Percentiles rank a stretch among this genome's conserved stretches.
Conservation (phyloP, 768 basidiomycete genomes). For the Boletus edulis region DNA sequence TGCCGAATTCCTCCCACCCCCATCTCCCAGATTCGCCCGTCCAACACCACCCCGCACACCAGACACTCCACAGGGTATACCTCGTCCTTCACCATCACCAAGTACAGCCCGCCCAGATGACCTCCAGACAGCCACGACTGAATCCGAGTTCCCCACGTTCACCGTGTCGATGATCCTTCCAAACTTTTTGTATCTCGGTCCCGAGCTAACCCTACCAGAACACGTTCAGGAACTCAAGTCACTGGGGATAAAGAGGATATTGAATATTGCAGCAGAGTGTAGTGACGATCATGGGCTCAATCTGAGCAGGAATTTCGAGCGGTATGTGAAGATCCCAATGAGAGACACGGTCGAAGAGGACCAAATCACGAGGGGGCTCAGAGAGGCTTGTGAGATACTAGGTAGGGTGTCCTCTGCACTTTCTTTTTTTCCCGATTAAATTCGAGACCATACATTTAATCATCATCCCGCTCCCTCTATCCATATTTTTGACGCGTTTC, state of each 20-base stretch:
- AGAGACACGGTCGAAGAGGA: conserved; percentile 95
- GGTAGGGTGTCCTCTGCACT: conserved; percentile 52
- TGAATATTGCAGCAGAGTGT: conserved; percentile 92
- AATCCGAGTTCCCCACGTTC: conserved; percentile 63
- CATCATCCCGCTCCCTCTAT: background rate
- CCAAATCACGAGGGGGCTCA: conserved; percentile 75
- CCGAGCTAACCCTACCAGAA: conserved; percentile 72
- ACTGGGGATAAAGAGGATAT: conserved; percentile 80
- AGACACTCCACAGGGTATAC: conserved; percentile 34
- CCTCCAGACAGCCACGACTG: conserved; percentile 21
- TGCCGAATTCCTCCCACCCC: conserved; percentile 40
- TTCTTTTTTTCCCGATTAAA: background rate
- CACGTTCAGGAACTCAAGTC: conserved; percentile 73
- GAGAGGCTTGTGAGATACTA: conserved; percentile 81
- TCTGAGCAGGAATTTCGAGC: conserved; percentile 70
- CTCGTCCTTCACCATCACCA: conserved; percentile 43
- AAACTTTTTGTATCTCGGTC: conserved; percentile 86
- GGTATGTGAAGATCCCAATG: conserved; percentile 88
- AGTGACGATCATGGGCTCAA: conserved; percentile 77
- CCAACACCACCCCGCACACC: conserved; percentile 40
- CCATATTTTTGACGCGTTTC: background rate
- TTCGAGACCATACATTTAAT: conserved; percentile 3
- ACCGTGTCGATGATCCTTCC: conserved; percentile 90
- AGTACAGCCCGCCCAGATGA: conserved; percentile 61
- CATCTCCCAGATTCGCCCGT: conserved; percentile 21